These are phyloP conservation scores for Carpinus viminea DNA, from an alignment of 306 rosid species.

Conservation along the genomic window DNA sequence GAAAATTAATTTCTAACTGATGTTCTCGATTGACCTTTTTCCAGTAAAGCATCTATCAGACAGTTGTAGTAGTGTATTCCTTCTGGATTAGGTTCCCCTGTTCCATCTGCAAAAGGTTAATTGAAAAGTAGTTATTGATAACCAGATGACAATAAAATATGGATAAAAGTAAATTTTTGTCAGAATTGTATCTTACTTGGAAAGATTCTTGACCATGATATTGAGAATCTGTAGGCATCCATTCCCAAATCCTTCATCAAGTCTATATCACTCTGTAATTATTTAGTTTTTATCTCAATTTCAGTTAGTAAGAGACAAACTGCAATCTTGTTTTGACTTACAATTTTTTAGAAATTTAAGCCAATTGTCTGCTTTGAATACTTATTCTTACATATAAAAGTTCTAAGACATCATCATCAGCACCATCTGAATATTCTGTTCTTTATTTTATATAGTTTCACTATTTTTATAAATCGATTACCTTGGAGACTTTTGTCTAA, in stretches of 20 bases:
- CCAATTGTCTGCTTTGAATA: too few species aligned
- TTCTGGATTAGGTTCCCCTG: conserved; percentile 73
- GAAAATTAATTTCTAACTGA: conserved; percentile 22
- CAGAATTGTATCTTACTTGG: conserved; percentile 67
- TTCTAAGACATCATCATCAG: background rate
- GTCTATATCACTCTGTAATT: conserved; percentile 69
- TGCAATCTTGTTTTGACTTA: background rate
- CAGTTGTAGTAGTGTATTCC: conserved; percentile 78
- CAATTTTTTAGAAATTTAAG: background rate
- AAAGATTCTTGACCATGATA: conserved; percentile 93
- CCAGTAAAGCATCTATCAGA: conserved; percentile 75
- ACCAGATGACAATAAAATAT: background rate
- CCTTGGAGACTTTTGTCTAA: conserved; percentile 6
- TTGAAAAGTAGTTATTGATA: conserved; percentile 15
- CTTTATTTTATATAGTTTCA: conserved; percentile 7
- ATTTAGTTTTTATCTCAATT: conserved; percentile 21
- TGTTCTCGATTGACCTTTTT: conserved; percentile 57
- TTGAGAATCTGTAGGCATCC: conserved; percentile 92
- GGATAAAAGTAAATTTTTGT: conserved; percentile 1
- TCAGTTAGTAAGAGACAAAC: conserved; percentile 5
- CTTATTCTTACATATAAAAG: too few species aligned
- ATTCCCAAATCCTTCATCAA: conserved; percentile 92
- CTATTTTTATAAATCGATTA: conserved; percentile 27
- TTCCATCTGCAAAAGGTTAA: conserved; percentile 60
- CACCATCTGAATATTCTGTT: conserved; percentile 2